Evolutionary conservation across 2,329 filamentous ascomycete genomes (phyloP), one percentile per base, ranked within the genome.

Genomic region (Curvularia eragrostidis): DNA sequence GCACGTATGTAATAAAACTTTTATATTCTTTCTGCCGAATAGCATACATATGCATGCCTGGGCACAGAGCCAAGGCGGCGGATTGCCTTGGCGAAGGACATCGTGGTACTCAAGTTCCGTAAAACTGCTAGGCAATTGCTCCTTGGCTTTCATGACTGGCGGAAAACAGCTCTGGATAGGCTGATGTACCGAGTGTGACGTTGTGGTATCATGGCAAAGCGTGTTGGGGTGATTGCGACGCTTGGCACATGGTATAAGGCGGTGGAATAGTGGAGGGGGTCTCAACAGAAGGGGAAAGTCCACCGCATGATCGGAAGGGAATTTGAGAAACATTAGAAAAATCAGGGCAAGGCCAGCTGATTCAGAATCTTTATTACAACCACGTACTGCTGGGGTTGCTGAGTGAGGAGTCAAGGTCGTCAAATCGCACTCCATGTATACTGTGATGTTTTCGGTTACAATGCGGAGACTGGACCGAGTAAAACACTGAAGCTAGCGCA

Each of bases 11-110:
- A 19, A 15, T 32, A 54, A 38, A 52, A 48, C 49, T 56, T 62
- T 64, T 67, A 62, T 61, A 63, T 53, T 28, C 44, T 18, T 19
- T 18, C 12, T 28, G n/a, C 41, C 28, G 49, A 46, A 54, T 54
- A 51, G 34, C 42, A 43, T 54, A 52, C 21, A 51, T 48, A 44
- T 43, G 48, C 49, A 57, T 48, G 50, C 52, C 52, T 48, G 54
- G 56, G 54, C 53, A 59, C 60, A 56, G 54, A 59, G 66, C 68
- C 68, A 70, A 70, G 68, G 60, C 65, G 24, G 58, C 57, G 63
- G 59, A 44, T 59, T 38, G 43, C 41, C 68, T 70, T 69, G 68
- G 68, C 66, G 43, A 48, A 49, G 59, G 63, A 62, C 68, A 70
- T 70, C 38, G 47, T 39, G 68, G 68, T 70, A 64, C 68, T 70